Evolutionary conservation across 441 rosid species (phyloP).

Genomic region (Daphne laureola): DNA sequence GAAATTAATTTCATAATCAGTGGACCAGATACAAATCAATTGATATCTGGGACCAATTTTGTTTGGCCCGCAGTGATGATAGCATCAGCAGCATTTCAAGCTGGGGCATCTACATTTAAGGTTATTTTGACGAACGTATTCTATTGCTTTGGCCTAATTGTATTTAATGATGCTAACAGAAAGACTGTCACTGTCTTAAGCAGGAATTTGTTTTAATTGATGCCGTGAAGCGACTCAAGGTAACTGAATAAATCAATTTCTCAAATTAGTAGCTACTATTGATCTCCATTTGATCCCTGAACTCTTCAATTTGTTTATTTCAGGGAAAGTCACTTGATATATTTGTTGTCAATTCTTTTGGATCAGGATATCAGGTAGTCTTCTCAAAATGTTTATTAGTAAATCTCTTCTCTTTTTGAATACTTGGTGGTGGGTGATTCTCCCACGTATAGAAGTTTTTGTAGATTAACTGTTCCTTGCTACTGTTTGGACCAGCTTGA

Average conservation of each 20-base stretch:
- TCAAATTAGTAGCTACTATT: slow-evolving; percentile 4
- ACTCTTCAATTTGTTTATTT: slow-evolving; percentile 12
- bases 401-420: no score
- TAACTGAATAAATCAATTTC: slow-evolving; percentile 14
- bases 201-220: slow-evolving; percentile 80
- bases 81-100: slow-evolving; percentile 78
- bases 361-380: slow-evolving; percentile 90
- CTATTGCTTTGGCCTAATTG: slow-evolving; percentile 8
- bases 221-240: slow-evolving; percentile 63
- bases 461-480: no score
- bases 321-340: slow-evolving; percentile 88
- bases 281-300: slow-evolving; percentile 3
- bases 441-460: no score
- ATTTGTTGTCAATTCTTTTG: slow-evolving; percentile 86
- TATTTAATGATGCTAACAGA: slow-evolving; percentile 13
- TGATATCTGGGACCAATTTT: slow-evolving; percentile 41
- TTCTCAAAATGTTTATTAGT: slow-evolving; percentile 2
- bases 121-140: slow-evolving; percentile 24
- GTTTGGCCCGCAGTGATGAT: slow-evolving; percentile 75
- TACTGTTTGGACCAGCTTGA: no score
- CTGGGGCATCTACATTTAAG: slow-evolving; percentile 76
- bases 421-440: no score
- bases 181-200: slow-evolving; percentile 13
- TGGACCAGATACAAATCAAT: slow-evolving; percentile 60
- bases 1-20: slow-evolving; percentile 24